A percentile compares a stretch with the other conserved stretches of the same genome.
Conservation (phyloP, 2,329 filamentous ascomycete genomes). For the Penicillium psychrosexuale region DNA sequence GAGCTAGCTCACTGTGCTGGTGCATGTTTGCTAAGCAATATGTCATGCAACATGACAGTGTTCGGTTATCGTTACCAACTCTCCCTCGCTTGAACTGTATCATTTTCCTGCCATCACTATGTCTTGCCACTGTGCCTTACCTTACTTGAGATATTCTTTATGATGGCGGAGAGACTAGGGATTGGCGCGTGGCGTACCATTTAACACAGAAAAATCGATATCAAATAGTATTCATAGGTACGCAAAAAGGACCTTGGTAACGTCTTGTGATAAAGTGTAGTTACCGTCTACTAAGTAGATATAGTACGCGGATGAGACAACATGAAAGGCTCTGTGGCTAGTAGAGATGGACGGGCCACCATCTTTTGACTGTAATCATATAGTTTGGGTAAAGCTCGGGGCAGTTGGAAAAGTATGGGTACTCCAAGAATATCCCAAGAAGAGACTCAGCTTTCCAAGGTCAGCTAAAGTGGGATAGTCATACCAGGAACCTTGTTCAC, state of each 20-base stretch:
- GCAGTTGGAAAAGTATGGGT: background rate
- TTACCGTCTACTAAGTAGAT: background rate
- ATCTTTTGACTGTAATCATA: background rate
- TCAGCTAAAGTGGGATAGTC: background rate
- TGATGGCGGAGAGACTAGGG: background rate
- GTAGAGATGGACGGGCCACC: background rate
- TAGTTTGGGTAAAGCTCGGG: no score
- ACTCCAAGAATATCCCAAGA: no score
- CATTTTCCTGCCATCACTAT: background rate
- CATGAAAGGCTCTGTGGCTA: background rate
- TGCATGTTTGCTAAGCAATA: background rate
- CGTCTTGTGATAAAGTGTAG: background rate
- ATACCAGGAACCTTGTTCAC: background rate
- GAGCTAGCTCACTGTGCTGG: background rate
- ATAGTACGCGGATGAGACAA: background rate
- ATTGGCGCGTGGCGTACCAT: slow-evolving; percentile 17
- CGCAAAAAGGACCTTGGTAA: background rate
- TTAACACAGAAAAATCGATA: background rate
- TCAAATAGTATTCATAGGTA: background rate
- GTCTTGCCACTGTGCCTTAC: background rate
- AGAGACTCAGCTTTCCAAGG: no score
- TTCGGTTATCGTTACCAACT: background rate
- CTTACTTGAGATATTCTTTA: background rate
- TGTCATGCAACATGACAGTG: background rate
- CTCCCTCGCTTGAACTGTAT: background rate